Percentiles rank a stretch among this genome's conserved stretches.
Conservation (phyloP, 805 yeast species). For the Alloascoidea africana region DNA sequence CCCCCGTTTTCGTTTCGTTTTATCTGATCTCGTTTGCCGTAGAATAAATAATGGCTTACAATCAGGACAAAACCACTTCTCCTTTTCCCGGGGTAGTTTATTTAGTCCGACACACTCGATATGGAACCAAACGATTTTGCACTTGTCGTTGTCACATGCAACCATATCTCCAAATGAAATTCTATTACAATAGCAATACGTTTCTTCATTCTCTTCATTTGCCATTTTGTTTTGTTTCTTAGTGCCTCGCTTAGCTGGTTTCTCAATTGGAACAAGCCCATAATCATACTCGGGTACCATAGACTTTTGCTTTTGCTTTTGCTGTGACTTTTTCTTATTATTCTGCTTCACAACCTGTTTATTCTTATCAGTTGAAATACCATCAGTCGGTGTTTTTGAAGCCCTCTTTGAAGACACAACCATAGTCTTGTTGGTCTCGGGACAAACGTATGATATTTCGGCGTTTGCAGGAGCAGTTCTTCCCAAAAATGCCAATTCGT, state of each 20-base stretch:
- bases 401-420: too few relatives aligned
- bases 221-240: background rate
- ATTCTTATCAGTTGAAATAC: too few relatives aligned
- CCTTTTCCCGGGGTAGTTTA: background rate
- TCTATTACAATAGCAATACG: slow-evolving; percentile 23
- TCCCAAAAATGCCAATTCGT: too few relatives aligned
- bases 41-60: background rate
- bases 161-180: slow-evolving; percentile 51
- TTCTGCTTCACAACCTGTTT: too few relatives aligned
- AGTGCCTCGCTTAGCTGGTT: background rate
- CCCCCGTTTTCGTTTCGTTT: background rate
- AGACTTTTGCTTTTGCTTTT: too few relatives aligned
- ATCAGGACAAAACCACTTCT: background rate
- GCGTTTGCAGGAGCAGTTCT: too few relatives aligned
- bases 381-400: too few relatives aligned
- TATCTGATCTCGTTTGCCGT: background rate
- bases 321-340: too few relatives aligned
- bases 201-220: slow-evolving; percentile 2
- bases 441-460: too few relatives aligned
- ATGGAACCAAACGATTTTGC: slow-evolving; percentile 42
- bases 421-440: too few relatives aligned
- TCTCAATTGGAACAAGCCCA: too few relatives aligned
- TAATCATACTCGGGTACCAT: too few relatives aligned
- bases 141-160: slow-evolving; percentile 59
- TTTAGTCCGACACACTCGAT: slow-evolving; percentile 1